Evolutionary conservation across 352 stramenopile genomes (phyloP).

Genomic region (Blastocystis sp.): DNA sequence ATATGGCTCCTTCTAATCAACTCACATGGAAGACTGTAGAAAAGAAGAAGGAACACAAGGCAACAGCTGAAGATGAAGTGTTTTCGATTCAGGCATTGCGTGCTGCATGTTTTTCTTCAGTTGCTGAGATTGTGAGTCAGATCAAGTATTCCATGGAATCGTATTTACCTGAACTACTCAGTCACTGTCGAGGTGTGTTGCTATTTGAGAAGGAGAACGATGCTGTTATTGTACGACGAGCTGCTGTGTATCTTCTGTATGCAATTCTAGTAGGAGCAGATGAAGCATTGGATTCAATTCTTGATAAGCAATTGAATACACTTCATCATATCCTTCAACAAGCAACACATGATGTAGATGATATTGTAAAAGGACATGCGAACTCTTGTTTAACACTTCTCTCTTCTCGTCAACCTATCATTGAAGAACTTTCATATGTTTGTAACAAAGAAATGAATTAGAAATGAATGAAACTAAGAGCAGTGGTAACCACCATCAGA

Average conservation of each 20-base stretch:
- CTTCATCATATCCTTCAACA: background rate
- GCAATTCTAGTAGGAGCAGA: background rate
- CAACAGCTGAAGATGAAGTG: conserved; percentile 5
- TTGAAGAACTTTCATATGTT: background rate
- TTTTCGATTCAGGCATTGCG: background rate
- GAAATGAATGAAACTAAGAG: conserved; percentile 5
- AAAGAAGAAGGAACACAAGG: background rate
- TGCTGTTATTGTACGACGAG: background rate
- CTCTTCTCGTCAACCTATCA: background rate
- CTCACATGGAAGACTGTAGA: conserved; percentile 15
- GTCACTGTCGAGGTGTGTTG: conserved; percentile 8
- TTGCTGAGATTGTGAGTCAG: background rate
- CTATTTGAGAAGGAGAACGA: background rate
- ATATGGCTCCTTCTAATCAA: background rate
- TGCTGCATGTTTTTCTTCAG: background rate
- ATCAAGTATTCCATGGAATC: background rate
- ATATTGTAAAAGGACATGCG: conserved; percentile 12
- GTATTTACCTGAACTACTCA: conserved; percentile 5
- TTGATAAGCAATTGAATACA: background rate
- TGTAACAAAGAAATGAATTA: background rate
- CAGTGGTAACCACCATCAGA: conserved; percentile 27
- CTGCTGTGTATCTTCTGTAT: conserved; percentile 13
- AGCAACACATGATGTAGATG: background rate
- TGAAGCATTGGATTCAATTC: background rate
- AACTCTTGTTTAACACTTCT: background rate